Percentiles rank a stretch among this genome's conserved stretches.
Conservation (phyloP, 1,284 basidiomycete genomes). For the Abortiporus biennis region DNA sequence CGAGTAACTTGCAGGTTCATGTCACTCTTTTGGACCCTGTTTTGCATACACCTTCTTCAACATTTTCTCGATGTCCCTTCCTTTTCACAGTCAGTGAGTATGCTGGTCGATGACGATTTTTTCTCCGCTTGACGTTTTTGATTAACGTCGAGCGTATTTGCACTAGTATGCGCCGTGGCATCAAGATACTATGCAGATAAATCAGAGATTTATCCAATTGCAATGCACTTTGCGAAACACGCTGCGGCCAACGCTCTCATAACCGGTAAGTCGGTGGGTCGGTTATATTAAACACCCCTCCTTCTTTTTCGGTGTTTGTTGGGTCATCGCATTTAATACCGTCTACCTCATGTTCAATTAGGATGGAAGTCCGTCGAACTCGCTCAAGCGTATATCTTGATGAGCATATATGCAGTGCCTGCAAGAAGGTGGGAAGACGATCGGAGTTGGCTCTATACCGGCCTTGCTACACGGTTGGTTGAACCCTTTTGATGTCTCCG, state of each 20-base stretch:
- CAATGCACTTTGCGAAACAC: constrained; percentile 83
- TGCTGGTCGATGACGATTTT: no score
- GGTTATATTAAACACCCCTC: no score
- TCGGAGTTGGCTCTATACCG: constrained; percentile 76
- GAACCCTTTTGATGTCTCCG: background rate
- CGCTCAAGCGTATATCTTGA: constrained; percentile 61
- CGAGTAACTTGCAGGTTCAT: constrained; percentile 47
- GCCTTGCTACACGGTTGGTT: constrained; percentile 65
- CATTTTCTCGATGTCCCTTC: constrained; percentile 75
- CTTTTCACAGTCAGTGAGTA: constrained; percentile 75
- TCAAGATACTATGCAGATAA: constrained; percentile 71
- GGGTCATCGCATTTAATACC: no score
- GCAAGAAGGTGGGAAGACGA: constrained; percentile 81
- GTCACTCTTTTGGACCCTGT: constrained; percentile 68
- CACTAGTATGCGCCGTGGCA: constrained; percentile 70
- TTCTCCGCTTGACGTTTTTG: background rate
- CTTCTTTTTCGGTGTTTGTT: background rate
- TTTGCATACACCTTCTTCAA: constrained; percentile 65
- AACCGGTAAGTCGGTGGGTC: constrained; percentile 25
- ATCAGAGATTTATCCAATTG: constrained; percentile 76
- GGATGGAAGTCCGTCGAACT: constrained; percentile 70
- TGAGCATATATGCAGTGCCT: constrained; percentile 75
- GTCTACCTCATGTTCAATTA: constrained; percentile 29
- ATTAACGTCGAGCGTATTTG: background rate
- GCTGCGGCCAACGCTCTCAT: constrained; percentile 74